Conservation (phyloP, 192 early-diverging fungal species). For the Coemansia sp. region DNA sequence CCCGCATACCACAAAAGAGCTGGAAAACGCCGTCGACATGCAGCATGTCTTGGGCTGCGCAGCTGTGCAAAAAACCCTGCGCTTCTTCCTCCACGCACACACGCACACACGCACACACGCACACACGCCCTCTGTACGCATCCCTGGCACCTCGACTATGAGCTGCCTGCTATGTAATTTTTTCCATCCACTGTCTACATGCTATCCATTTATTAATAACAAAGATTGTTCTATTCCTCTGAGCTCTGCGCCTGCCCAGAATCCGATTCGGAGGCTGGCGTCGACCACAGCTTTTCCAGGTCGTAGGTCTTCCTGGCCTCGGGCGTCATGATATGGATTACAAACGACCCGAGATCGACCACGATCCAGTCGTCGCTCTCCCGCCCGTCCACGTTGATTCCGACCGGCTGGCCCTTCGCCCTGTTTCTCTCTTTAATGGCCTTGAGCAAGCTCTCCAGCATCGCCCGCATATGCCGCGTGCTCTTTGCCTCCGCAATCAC, state of each 20-base stretch:
- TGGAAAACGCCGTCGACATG: neutral
- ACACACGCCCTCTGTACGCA: too few species aligned
- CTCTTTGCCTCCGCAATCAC: constrained; percentile 43
- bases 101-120: too few species aligned
- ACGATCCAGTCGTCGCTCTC: constrained; percentile 57
- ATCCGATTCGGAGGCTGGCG: neutral
- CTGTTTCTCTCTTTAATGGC: constrained; percentile 40
- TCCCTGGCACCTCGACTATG: too few species aligned
- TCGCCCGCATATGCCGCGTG: constrained; percentile 53
- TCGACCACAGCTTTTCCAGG: constrained; percentile 39
- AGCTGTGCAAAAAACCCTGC: neutral
- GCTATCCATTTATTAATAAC: too few species aligned
- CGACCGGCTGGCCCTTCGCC: neutral
- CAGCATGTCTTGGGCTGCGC: neutral
- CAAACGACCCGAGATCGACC: constrained; percentile 45
- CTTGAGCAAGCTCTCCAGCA: constrained; percentile 37
- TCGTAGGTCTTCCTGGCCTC: constrained; percentile 43
- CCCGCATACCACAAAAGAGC: neutral
- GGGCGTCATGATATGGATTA: constrained; percentile 50
- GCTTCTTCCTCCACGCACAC: neutral
- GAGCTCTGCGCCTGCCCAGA: neutral
- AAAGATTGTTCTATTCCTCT: neutral
- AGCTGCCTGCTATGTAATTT: too few species aligned
- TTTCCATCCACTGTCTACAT: too few species aligned
- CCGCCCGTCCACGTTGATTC: constrained; percentile 42